Evolutionary conservation across 75 land plant species (phyloP).

Genomic region (Cryptomeria japonica): DNA sequence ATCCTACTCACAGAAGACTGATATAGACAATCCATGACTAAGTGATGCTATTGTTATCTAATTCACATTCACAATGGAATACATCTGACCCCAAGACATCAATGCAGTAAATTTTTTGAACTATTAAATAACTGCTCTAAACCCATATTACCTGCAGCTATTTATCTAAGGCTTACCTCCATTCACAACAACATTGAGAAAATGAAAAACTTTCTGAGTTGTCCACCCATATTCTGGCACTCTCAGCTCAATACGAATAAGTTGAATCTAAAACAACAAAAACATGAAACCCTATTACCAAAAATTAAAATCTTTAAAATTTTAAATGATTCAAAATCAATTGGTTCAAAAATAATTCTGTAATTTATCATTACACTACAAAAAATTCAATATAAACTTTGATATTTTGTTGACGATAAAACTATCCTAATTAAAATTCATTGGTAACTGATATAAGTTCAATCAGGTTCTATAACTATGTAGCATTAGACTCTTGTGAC

Average conservation of each 20-base stretch:
- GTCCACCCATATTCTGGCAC: conserved; percentile 99
- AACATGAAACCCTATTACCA: neutral
- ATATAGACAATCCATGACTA: neutral
- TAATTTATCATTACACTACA: neutral
- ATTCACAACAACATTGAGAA: conserved; percentile 91
- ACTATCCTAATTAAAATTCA: neutral
- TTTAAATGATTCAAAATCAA: neutral
- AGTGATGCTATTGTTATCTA: neutral
- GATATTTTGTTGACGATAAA: neutral
- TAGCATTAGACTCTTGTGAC: neutral
- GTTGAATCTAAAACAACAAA: conserved; percentile 65
- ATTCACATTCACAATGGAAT: neutral
- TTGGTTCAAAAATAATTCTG: neutral
- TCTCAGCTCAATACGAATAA: conserved; percentile 82
- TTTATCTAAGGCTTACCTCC: conserved; percentile 52
- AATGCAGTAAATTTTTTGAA: neutral
- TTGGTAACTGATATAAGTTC: neutral
- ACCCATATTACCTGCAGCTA: neutral
- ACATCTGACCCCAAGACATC: neutral
- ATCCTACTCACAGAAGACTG: neutral
- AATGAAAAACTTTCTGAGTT: conserved; percentile 96
- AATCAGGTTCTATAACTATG: neutral
- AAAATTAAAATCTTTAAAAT: neutral
- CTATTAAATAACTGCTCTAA: neutral
- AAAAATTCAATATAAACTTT: neutral